Base-by-base conservation (phyloP, 768 basidiomycete species). In the Trichaptum fuscoviolaceum region DNA sequence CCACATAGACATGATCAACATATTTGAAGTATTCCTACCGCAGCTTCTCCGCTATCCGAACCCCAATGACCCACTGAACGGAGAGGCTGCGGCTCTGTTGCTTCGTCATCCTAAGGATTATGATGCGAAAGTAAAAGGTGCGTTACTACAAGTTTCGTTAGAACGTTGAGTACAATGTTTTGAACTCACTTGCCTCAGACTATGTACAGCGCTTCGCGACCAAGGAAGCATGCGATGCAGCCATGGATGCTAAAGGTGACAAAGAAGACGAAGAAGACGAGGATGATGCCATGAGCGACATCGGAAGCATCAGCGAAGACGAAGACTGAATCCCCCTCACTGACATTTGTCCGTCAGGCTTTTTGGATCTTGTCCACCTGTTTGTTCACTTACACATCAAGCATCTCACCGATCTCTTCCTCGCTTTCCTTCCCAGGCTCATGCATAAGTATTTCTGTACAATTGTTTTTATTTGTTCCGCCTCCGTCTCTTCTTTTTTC, bases 41-140 rank as follows among this genome's bases (percentile, higher is more conserved):
- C 97, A 99, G 77, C 86, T 99, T 1, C 80, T 99, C 65, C 91
- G 96, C 61, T 99, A 99, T 76, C 97, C 97, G 68, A 99, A 99
- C 76, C 96, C 97, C 15, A 95, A 96, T 68, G 97, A 99, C 75
- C 97, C 97, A 3, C 81, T 99, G 64, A 99, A 99, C 70, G 96
- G 96, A 35, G 97, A 99, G 79, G 97, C 97, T 23, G 97, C 97
- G 9, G 95, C 96, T 1, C 82, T 99, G 42, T 85, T 99, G 69
- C 95, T 99, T 93, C 91, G 96, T 30, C 96, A 99, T 75, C 95
- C 95, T 35, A 95, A 96, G 76, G 91, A 94, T 69, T 99, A 99
- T 72, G 95, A 96, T 70, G 84, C 84, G 25, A 96, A 93, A 75
- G 96, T 99, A 66, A 94, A 95, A 81, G 94, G 93, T 91, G 73